Evolutionary conservation across 2,329 filamentous ascomycete species (phyloP).

Genomic region (Coccinonectria pachysandricola): DNA sequence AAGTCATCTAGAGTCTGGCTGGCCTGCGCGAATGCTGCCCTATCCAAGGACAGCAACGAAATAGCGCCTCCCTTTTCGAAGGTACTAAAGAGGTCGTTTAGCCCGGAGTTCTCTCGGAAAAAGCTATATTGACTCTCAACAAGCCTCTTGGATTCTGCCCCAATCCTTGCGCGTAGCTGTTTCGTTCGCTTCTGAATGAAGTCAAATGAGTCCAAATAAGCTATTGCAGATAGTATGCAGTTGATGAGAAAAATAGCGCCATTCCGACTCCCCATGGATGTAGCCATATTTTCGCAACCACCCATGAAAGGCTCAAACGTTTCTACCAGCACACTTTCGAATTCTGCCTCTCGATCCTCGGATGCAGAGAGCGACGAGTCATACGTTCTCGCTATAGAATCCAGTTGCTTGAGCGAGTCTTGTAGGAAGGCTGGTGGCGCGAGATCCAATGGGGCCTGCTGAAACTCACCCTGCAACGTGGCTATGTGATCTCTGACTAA

Average conservation of each 20-base stretch:
- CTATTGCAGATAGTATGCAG: conserved; percentile 51
- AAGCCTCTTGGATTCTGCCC: conserved; percentile 46
- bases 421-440: conserved; percentile 70
- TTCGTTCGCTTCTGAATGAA: conserved; percentile 51
- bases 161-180: conserved; percentile 46
- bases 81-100: conserved; percentile 52
- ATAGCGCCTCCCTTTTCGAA: conserved; percentile 31
- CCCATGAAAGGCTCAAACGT: conserved; percentile 79
- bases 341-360: conserved; percentile 53
- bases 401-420: conserved; percentile 69
- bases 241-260: conserved; percentile 64
- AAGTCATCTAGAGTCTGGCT: conserved; percentile 81
- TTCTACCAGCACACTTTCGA: conserved; percentile 64
- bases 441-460: conserved; percentile 61
- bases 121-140: conserved; percentile 60
- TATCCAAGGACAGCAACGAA: conserved; percentile 35
- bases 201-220: conserved; percentile 45
- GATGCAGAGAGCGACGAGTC: conserved; percentile 64
- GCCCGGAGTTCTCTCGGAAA: conserved; percentile 64
- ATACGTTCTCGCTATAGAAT: conserved; percentile 72
- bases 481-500: conserved; percentile 73
- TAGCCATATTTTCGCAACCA: conserved; percentile 61
- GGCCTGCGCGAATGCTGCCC: conserved; percentile 45
- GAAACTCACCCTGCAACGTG: conserved; percentile 60
- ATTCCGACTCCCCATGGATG: conserved; percentile 46